Conservation (phyloP, 1,284 basidiomycete genomes). For the Rhodofomes roseus region DNA sequence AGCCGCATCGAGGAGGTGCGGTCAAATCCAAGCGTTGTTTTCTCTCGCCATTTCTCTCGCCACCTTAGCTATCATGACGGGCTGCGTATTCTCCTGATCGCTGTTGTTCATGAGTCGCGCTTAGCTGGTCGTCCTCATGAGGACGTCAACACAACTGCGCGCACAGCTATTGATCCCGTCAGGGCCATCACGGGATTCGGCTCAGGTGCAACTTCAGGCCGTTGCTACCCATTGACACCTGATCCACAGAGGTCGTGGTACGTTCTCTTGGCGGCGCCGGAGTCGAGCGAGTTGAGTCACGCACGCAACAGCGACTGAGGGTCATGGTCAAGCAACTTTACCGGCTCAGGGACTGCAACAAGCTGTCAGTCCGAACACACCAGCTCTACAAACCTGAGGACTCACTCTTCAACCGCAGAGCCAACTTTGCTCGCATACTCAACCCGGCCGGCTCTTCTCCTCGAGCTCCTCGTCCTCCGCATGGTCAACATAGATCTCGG, state of each 20-base stretch:
- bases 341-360: conserved; percentile 43
- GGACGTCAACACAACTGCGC: conserved; percentile 71
- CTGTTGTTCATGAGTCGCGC: conserved; percentile 44
- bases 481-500: conserved; percentile 74
- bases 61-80: conserved; percentile 5
- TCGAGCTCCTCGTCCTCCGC: conserved; percentile 61
- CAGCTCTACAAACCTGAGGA: conserved; percentile 7
- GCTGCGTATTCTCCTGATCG: conserved; percentile 32
- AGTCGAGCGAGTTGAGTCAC: conserved; percentile 65
- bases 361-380: background rate
- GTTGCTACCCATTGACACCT: conserved; percentile 14
- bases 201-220: conserved; percentile 36
- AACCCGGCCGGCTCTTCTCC: conserved; percentile 55
- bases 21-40: conserved; percentile 47
- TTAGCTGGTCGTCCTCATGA: conserved; percentile 72
- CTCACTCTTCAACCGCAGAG: conserved; percentile 43
- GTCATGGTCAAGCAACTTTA: conserved; percentile 25
- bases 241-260: background rate
- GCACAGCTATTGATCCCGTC: conserved; percentile 64
- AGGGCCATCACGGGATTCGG: conserved; percentile 21
- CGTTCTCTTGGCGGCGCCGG: conserved; percentile 28
- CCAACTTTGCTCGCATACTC: conserved; percentile 4
- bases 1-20: conserved; percentile 45
- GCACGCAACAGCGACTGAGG: conserved; percentile 26
- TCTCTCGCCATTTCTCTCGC: conserved; percentile 26